A percentile compares a stretch with the other conserved stretches of the same genome.
phyloP scores from a whole-genome alignment of 306 rosid genomes.

The Dalbergia oliveri region DNA sequence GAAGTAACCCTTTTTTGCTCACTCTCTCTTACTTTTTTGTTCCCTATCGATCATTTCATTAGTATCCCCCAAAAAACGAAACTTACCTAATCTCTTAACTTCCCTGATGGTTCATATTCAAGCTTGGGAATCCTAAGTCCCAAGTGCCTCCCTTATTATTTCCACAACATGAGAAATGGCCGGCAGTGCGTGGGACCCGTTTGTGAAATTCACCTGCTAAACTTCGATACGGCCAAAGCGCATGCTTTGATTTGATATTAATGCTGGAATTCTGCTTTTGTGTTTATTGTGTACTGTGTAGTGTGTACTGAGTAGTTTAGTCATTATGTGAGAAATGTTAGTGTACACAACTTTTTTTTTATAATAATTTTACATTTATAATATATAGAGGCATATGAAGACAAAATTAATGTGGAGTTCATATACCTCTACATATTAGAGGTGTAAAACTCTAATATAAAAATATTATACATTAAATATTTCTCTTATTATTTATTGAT shows the following conservation, averaged over 20 bases:
- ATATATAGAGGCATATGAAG: no score
- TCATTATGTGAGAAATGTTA: no score
- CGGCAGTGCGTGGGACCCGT: slow-evolving; percentile 44
- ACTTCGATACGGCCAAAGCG: slow-evolving; percentile 29
- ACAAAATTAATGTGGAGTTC: no score
- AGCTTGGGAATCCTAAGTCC: slow-evolving; percentile 47
- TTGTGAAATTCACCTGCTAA: slow-evolving; percentile 24
- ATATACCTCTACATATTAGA: no score
- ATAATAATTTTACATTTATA: no score
- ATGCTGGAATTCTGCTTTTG: background rate
- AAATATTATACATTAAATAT: no score
- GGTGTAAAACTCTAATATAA: no score
- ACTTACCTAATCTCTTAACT: slow-evolving; percentile 46
- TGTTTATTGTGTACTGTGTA: background rate
- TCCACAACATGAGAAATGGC: slow-evolving; percentile 24
- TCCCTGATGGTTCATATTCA: slow-evolving; percentile 4
- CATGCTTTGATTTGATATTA: slow-evolving; percentile 13
- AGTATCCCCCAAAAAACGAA: slow-evolving; percentile 40
- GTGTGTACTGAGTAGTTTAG: background rate
- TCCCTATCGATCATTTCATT: slow-evolving; percentile 21
- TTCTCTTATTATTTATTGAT: no score
- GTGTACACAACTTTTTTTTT: no score
- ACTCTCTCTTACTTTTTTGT: slow-evolving; percentile 4
- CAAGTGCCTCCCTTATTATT: slow-evolving; percentile 2
- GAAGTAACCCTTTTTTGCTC: background rate